Percentiles rank a stretch among this genome's conserved stretches.
Conservation (phyloP, 257 asterid species). For the Penstemon eatonii region DNA sequence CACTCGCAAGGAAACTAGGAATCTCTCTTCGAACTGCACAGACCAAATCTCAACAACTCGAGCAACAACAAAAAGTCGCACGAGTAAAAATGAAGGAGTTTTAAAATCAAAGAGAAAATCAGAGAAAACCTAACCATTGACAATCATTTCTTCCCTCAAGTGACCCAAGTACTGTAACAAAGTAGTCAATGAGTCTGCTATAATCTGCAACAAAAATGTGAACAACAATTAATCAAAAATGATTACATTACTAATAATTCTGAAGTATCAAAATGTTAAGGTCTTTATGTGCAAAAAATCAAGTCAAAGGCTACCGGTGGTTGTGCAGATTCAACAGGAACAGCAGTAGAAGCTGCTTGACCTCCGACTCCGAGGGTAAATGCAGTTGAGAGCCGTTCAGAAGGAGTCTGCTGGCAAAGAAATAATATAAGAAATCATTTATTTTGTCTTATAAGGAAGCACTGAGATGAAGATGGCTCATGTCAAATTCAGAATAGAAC, state of each 20-base stretch:
- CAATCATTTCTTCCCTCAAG: slow-evolving; percentile 71
- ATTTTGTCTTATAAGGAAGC: slow-evolving; percentile 15
- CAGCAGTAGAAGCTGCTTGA: slow-evolving; percentile 46
- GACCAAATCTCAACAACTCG: slow-evolving; percentile 5
- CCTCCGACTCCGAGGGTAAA: slow-evolving; percentile 45
- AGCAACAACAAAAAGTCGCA: not conserved
- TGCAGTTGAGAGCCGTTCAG: slow-evolving; percentile 42
- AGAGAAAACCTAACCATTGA: slow-evolving; percentile 45
- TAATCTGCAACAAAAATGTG: slow-evolving; percentile 48
- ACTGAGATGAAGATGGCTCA: slow-evolving; percentile 23
- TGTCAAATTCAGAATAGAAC: slow-evolving; percentile 5
- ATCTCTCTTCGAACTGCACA: slow-evolving; percentile 40
- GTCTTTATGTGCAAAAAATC: slow-evolving; percentile 15
- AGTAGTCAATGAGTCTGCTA: slow-evolving; percentile 84
- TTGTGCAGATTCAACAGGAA: slow-evolving; percentile 59
- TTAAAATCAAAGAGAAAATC: slow-evolving; percentile 23
- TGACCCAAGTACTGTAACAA: slow-evolving; percentile 65
- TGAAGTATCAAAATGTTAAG: not conserved
- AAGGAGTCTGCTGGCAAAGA: slow-evolving; percentile 54
- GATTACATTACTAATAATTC: not conserved
- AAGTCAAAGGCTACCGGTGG: slow-evolving; percentile 56
- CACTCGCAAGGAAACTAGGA: slow-evolving; percentile 41
- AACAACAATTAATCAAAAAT: slow-evolving; percentile 11
- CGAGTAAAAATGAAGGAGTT: not conserved
- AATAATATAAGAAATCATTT: slow-evolving; percentile 17